Percentiles rank a stretch among this genome's conserved stretches.
Conservation (phyloP, 2,329 filamentous ascomycete species). For the Penicillium freii region DNA sequence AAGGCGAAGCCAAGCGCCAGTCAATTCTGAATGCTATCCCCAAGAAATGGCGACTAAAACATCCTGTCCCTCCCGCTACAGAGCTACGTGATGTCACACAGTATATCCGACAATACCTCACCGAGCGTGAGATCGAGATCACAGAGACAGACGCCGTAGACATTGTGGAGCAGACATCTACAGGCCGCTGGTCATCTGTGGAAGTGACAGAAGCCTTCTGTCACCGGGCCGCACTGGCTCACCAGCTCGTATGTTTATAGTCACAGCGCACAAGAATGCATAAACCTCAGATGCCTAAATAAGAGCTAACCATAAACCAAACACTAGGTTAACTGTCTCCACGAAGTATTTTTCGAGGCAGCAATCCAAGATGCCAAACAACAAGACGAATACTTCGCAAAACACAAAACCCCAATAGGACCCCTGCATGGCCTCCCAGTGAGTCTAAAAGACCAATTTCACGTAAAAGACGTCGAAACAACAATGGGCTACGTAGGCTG, state of each 20-base stretch:
- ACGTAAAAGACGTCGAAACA: conserved; percentile 51
- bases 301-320: neutral
- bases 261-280: neutral
- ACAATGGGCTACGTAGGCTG: conserved; percentile 66
- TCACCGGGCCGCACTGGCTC: conserved; percentile 56
- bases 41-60: conserved; percentile 53
- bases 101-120: conserved; percentile 58
- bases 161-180: conserved; percentile 55
- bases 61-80: conserved; percentile 47
- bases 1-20: conserved; percentile 54
- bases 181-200: conserved; percentile 56
- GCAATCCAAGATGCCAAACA: conserved; percentile 51
- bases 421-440: conserved; percentile 64
- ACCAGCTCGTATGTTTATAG: conserved; percentile 51
- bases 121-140: conserved; percentile 55
- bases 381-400: conserved; percentile 49
- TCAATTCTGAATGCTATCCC: conserved; percentile 56
- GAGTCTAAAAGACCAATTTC: conserved; percentile 52
- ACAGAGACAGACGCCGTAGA: conserved; percentile 60
- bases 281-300: neutral
- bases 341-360: conserved; percentile 55
- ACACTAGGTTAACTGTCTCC: conserved; percentile 48
- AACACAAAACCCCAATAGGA: conserved; percentile 50
- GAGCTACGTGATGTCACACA: conserved; percentile 57
- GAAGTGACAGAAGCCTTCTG: conserved; percentile 58